Conservation (phyloP, 75 land plant genomes). For the Gnetum montanum region DNA sequence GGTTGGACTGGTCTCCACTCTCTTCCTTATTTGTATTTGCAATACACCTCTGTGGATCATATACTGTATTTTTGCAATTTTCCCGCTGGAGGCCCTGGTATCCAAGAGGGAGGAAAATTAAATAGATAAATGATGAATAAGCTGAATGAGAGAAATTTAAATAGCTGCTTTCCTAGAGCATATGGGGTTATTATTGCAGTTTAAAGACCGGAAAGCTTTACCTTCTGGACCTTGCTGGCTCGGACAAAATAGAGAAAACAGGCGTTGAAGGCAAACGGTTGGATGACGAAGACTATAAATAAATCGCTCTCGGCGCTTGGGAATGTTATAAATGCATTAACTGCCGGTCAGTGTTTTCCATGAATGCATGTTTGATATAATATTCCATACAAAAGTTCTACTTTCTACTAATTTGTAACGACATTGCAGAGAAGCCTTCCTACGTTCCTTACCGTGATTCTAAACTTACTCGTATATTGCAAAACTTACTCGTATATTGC, state of each 20-base stretch:
- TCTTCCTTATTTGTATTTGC: too few relatives aligned
- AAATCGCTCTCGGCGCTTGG: conserved; percentile 83
- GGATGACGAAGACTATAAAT: conserved; percentile 75
- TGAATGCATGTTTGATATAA: neutral
- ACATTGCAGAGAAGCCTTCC: conserved; percentile 23
- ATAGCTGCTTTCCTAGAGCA: too few relatives aligned
- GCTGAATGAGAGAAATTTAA: too few relatives aligned
- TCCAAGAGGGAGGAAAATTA: too few relatives aligned
- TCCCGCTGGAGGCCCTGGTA: too few relatives aligned
- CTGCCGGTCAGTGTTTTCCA: conserved; percentile 15
- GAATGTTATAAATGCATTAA: conserved; percentile 71
- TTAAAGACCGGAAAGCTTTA: conserved; percentile 42
- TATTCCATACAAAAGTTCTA: neutral
- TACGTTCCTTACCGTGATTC: conserved; percentile 86
- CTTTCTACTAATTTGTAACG: neutral
- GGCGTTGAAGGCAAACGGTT: conserved; percentile 70
- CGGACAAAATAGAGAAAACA: conserved; percentile 75
- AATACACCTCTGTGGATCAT: too few relatives aligned
- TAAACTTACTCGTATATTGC: conserved; percentile 70
- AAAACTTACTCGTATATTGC: conserved; percentile 69
- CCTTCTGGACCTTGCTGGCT: conserved; percentile 81
- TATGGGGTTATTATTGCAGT: conserved; percentile 10
- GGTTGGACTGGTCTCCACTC: too few relatives aligned
- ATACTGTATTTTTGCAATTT: too few relatives aligned
- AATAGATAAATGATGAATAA: too few relatives aligned